Evolutionary conservation across 805 yeast genomes (phyloP), one percentile per base, ranked within the genome.

Genomic region (Candida maesae): DNA sequence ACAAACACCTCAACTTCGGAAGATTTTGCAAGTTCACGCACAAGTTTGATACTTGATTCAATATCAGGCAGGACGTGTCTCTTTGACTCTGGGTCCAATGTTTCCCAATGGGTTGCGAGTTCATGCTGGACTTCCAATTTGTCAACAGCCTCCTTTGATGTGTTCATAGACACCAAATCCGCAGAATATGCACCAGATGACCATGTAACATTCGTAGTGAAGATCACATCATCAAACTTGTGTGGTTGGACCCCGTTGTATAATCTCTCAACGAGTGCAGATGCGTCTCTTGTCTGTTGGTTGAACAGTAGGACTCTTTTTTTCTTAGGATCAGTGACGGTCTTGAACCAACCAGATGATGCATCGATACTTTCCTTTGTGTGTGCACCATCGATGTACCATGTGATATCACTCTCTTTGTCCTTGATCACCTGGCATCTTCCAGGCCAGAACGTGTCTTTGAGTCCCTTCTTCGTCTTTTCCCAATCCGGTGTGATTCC

Each of bases 361-460:
- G 81, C 95, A 23, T 70, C 70, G 18, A 95, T 76, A 44, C 96
- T 85, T 55, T 93, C 99, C 34, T 74, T 66, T 0, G 99, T 93
- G 55, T 93, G 99, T 0, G 99, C 98, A 15, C 99, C 99, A 64
- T 93, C 99, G 13, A 91, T 64, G 49, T 66, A 81, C 95, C 96
- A 93, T n/a, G 73, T 75, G 14, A 82, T 63, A 3, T 64, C 59
- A 2, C 59, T 7, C 17, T 67, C 65, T 12, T 59, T 6, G 18
- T 67, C 65, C 13, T 65, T 63, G 23, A 87, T 62, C 2, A 78
- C 71, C 64, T 95, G 97, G 53, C 98, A 91, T 52, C 99, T 71
- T 1, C 99, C 99, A n/a, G 93, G 93, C 96, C 98, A 93, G 33
- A 70, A 65, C 1, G 95, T 84, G 2, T 63, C 44, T 38, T 71